Conservation (phyloP, 441 rosid genomes). For the Rhodomyrtus psidioides region DNA sequence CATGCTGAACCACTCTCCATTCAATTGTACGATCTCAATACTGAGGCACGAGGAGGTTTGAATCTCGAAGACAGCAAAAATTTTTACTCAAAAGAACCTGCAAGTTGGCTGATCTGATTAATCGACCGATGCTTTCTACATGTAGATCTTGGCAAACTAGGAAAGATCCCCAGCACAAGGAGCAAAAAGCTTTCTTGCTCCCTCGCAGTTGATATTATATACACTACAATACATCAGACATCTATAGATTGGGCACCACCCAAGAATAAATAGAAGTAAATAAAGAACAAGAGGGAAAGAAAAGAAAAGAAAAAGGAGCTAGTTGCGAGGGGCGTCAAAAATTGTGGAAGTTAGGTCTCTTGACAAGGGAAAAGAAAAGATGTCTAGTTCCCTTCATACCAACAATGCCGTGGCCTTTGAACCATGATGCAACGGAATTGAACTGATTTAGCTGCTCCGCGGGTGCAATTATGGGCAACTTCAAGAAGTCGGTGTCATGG, state of each 20-base stretch:
- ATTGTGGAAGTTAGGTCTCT: background rate
- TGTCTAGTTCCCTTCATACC: conserved; percentile 4
- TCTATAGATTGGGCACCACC: conserved; percentile 6
- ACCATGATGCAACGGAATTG: background rate
- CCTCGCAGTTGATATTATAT: conserved; percentile 19
- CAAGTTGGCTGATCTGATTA: background rate
- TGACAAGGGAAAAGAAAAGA: background rate
- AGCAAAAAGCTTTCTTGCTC: background rate
- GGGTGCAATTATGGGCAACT: background rate
- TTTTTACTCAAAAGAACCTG: background rate
- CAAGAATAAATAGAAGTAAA: conserved; percentile 7
- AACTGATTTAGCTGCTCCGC: background rate
- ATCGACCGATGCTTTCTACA: background rate
- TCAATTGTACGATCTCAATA: background rate
- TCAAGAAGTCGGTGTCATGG: conserved; percentile 43
- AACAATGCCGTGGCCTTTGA: background rate
- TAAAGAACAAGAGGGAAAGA: conserved; percentile 7
- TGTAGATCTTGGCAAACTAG: background rate
- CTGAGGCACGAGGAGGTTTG: background rate
- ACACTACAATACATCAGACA: conserved; percentile 43
- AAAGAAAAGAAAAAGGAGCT: background rate
- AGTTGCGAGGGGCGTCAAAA: background rate
- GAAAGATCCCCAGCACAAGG: background rate
- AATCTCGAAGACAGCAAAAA: background rate
- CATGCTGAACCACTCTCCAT: background rate